Conservation (phyloP, 768 basidiomycete species). For the Lentinula edodes region DNA sequence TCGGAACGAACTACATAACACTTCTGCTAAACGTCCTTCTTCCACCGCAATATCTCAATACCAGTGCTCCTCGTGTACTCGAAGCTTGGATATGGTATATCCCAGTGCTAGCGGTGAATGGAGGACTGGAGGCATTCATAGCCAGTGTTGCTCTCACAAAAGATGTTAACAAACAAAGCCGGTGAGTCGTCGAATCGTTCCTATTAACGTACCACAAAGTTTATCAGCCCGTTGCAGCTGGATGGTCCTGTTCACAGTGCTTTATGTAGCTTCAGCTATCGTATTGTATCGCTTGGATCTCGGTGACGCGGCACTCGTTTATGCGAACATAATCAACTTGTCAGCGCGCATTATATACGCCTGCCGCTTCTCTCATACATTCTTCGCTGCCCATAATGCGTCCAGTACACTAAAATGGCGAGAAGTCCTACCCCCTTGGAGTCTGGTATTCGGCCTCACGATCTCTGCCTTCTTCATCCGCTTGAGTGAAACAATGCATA, state of each 20-base stretch:
- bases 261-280: conserved; percentile 57
- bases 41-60: conserved; percentile 60
- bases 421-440: conserved; percentile 19
- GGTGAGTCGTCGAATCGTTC: conserved; percentile 26
- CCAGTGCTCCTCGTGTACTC: conserved; percentile 78
- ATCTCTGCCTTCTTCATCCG: conserved; percentile 23
- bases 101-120: conserved; percentile 86
- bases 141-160: conserved; percentile 65
- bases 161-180: conserved; percentile 68
- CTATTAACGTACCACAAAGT: background rate
- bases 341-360: conserved; percentile 61
- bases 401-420: conserved; percentile 17
- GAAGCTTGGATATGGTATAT: conserved; percentile 83
- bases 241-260: conserved; percentile 73
- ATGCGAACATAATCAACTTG: conserved; percentile 70
- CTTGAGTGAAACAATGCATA: conserved; percentile 18
- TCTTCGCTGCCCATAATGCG: conserved; percentile 29
- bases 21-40: conserved; percentile 66
- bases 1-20: conserved; percentile 72
- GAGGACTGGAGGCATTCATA: conserved; percentile 87
- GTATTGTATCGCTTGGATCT: conserved; percentile 38
- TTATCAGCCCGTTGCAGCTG: conserved; percentile 33
- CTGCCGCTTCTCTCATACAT: conserved; percentile 40
- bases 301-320: conserved; percentile 69
- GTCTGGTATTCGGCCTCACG: conserved; percentile 14